Evolutionary conservation across 164 flowering plant species (phyloP).

Genomic region (Vitis riparia): DNA sequence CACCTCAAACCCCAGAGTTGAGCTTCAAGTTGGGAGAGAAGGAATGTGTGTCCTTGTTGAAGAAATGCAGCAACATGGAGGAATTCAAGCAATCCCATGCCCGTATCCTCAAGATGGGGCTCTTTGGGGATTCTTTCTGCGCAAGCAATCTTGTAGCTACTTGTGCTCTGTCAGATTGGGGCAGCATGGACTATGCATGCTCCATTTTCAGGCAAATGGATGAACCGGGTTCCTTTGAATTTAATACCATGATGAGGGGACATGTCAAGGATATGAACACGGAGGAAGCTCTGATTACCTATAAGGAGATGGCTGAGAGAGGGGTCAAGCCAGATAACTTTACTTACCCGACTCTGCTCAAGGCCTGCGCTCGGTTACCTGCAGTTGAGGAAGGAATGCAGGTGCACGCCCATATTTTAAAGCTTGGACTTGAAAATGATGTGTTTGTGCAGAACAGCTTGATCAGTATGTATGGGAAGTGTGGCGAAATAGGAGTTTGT

Average conservation of each 20-base stretch:
- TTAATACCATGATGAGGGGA: constrained; percentile 79
- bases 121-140: constrained; percentile 35
- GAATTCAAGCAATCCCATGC: constrained; percentile 73
- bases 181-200: constrained; percentile 80
- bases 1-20: constrained; percentile 25
- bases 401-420: constrained; percentile 66
- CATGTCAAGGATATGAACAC: constrained; percentile 39
- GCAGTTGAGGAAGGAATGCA: constrained; percentile 55
- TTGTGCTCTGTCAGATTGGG: constrained; percentile 76
- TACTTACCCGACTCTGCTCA: constrained; percentile 69
- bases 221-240: constrained; percentile 59
- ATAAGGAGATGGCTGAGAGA: constrained; percentile 54
- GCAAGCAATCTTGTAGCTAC: constrained; percentile 53
- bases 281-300: constrained; percentile 42
- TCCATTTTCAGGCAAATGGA: constrained; percentile 61
- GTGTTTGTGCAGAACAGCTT: constrained; percentile 78
- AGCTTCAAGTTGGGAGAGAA: constrained; percentile 39
- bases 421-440: constrained; percentile 62
- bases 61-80: constrained; percentile 63
- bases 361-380: constrained; percentile 50
- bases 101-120: constrained; percentile 57
- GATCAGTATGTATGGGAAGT: constrained; percentile 80
- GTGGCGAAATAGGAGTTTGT: constrained; percentile 43
- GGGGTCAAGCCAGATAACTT: constrained; percentile 58
- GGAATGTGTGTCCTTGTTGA: constrained; percentile 47